Conservation (phyloP, 2,329 filamentous ascomycete genomes). For the Xylaria sp. region DNA sequence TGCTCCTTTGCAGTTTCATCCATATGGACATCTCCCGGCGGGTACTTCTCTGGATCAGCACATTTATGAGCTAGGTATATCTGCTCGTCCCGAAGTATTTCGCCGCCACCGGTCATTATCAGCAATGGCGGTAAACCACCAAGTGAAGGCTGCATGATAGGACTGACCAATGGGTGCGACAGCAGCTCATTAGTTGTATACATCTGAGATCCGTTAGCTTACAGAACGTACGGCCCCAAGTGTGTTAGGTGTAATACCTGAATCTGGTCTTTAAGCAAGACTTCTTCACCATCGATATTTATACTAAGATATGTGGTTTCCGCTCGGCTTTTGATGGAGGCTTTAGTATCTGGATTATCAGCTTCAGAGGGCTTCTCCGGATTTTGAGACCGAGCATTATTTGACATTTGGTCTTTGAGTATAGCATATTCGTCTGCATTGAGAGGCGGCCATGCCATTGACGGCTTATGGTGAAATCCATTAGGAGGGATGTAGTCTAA, state of each 20-base stretch:
- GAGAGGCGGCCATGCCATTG: slow-evolving; percentile 90
- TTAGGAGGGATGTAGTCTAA: slow-evolving; percentile 88
- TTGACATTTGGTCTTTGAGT: slow-evolving; percentile 63
- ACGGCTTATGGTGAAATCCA: slow-evolving; percentile 92
- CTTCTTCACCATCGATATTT: slow-evolving; percentile 73
- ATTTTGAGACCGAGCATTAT: slow-evolving; percentile 49
- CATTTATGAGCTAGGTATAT: slow-evolving; percentile 96
- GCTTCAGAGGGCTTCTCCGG: slow-evolving; percentile 34
- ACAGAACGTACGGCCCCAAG: neutral
- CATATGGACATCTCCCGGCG: slow-evolving; percentile 72
- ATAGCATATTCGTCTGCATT: slow-evolving; percentile 77
- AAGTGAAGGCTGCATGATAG: slow-evolving; percentile 85
- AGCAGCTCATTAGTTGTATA: slow-evolving; percentile 86
- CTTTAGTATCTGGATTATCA: slow-evolving; percentile 28
- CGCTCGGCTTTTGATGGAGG: slow-evolving; percentile 36
- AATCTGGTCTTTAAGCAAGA: slow-evolving; percentile 89
- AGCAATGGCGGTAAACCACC: slow-evolving; percentile 90
- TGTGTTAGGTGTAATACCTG: slow-evolving; percentile 66
- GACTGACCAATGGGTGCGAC: slow-evolving; percentile 88
- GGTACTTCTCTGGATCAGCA: slow-evolving; percentile 82
- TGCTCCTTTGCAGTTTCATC: slow-evolving; percentile 69
- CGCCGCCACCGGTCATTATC: slow-evolving; percentile 87
- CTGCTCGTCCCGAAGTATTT: slow-evolving; percentile 92
- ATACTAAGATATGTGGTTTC: slow-evolving; percentile 66
- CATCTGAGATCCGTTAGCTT: slow-evolving; percentile 57